These are phyloP conservation scores for Tetracladium setigerum DNA, from an alignment of 495 filamentous ascomycete species.

Conservation along the genomic window DNA sequence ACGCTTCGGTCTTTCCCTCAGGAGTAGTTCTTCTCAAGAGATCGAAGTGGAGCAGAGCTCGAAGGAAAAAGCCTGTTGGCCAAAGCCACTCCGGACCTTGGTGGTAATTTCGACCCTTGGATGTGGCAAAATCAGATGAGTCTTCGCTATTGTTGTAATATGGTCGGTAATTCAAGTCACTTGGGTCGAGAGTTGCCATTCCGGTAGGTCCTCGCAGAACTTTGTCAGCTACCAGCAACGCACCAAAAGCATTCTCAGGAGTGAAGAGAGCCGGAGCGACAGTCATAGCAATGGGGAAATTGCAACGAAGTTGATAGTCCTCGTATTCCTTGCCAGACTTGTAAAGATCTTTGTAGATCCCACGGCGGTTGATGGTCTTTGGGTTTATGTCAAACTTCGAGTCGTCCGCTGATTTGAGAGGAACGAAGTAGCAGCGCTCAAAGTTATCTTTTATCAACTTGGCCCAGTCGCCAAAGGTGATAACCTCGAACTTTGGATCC, in stretches of 20 bases:
- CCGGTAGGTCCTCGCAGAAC: conserved; percentile 79
- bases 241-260: conserved; percentile 63
- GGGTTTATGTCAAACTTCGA: conserved; percentile 71
- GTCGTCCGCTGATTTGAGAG: conserved; percentile 59
- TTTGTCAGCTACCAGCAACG: conserved; percentile 71
- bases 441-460: conserved; percentile 75
- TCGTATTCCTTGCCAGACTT: conserved; percentile 88
- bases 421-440: conserved; percentile 84
- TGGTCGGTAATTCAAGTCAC: conserved; percentile 84
- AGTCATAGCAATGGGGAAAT: conserved; percentile 94
- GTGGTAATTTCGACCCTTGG: conserved; percentile 95
- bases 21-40: conserved; percentile 57
- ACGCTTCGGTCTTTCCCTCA: conserved; percentile 67
- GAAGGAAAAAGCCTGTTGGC: conserved; percentile 91
- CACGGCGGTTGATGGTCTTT: conserved; percentile 72
- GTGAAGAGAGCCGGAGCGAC: conserved; percentile 86
- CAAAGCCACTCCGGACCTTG: conserved; percentile 99
- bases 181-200: conserved; percentile 92
- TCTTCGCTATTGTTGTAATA: conserved; percentile 96
- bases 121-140: conserved; percentile 75
- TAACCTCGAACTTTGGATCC: conserved; percentile 33
- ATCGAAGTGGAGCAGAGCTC: conserved; percentile 87
- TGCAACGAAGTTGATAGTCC: conserved; percentile 92
- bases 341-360: conserved; percentile 97
- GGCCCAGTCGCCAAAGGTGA: conserved; percentile 79